Base-by-base conservation (phyloP, 108 stramenopile species). In the Nitzschia sp. region DNA sequence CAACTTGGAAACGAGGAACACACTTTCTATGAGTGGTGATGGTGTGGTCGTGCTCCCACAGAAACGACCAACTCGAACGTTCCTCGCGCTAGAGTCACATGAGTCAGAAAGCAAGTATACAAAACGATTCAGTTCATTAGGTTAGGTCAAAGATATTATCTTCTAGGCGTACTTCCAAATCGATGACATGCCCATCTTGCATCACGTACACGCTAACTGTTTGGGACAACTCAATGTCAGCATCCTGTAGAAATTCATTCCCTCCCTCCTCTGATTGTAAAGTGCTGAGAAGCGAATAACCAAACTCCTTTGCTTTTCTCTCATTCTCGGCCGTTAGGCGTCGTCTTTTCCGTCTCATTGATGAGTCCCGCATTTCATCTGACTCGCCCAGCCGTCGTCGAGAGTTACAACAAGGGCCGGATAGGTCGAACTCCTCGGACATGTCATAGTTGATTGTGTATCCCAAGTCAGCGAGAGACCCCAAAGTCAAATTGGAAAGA, bases 91-190 rank as follows among this genome's bases (percentile, higher is more conserved):
- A 3, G 29, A 34, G 29, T 34, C 29, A 34, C 5, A 5, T 34
- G 5, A 34, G 29, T 34, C 29, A 34, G 29, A 34, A 5, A 34
- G 29, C 29, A 34, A 34, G 29, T 1, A 34, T 34, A 34, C n/a
- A n/a, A n/a, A n/a, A n/a, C n/a, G n/a, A n/a, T n/a, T n/a, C n/a
- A n/a, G n/a, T 34, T 34, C 5, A 34, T 34, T 5, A 1, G 5
- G 3, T 34, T 34, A 34, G 5, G 5, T 34, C 46, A 48, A 48
- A 48, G 46, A 48, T 48, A 48, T 48, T 48, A 6, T 48, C 17
- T 15, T 48, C 46, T 17, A 48, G 46, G 46, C 17, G 46, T 17
- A 48, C 46, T 48, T 48, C 46, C n/a, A 48, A 17, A 48, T 48
- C 46, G 46, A 48, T 48, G 17, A 48, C 17, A 48, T 48, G 46